Conservation (phyloP, 225 moss, liverwort and hornwort species). For the Sphagnum tenellum region DNA sequence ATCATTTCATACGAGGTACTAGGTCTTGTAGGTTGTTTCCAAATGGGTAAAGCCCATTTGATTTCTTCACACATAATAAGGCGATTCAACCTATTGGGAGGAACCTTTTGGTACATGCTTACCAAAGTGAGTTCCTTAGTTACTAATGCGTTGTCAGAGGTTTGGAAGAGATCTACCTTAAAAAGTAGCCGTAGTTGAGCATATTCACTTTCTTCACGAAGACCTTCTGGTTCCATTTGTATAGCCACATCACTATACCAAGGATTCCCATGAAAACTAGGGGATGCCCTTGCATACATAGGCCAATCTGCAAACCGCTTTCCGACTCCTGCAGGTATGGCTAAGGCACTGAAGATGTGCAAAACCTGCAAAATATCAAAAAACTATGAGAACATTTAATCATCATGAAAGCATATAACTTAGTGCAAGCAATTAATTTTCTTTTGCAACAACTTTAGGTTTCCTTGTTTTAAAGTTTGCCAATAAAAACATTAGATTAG, state of each 20-base stretch:
- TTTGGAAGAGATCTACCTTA: not conserved
- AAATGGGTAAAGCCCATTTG: no score
- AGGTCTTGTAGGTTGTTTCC: not conserved
- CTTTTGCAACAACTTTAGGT: no score
- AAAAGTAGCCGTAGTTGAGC: constrained; percentile 5
- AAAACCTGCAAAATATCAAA: not conserved
- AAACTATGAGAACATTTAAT: no score
- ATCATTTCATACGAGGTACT: not conserved
- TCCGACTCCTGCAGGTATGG: constrained; percentile 1
- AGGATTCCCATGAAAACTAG: not conserved
- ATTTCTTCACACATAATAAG: not conserved
- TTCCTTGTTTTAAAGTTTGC: no score
- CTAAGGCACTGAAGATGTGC: not conserved
- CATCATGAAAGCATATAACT: no score
- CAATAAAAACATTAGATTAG: no score
- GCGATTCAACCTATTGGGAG: not conserved
- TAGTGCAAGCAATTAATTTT: no score
- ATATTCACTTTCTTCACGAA: not conserved
- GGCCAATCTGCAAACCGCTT: constrained; percentile 7
- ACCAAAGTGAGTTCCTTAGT: not conserved
- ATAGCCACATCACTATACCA: constrained; percentile 3
- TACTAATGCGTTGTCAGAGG: not conserved
- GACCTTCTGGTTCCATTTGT: constrained; percentile 4
- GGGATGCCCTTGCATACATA: constrained; percentile 3
- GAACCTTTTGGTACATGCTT: not conserved